Conservation (phyloP, 208 protist genomes). For the Leishmania mexicana region DNA sequence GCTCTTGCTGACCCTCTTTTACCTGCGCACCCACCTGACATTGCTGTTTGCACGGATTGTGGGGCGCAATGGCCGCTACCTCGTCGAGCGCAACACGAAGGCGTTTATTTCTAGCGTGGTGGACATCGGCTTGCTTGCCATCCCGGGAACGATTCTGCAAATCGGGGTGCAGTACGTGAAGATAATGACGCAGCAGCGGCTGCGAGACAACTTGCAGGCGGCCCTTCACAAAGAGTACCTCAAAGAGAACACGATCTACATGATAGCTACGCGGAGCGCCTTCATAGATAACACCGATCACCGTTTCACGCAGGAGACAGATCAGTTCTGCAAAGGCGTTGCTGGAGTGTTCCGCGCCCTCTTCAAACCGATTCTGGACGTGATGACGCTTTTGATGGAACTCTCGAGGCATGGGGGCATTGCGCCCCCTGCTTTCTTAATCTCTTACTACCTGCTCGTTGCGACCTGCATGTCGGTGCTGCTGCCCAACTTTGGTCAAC, state of each 20-base stretch:
- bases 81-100: slow-evolving; percentile 65
- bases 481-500: slow-evolving; percentile 73
- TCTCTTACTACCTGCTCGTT: slow-evolving; percentile 80
- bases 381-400: slow-evolving; percentile 68
- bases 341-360: slow-evolving; percentile 69
- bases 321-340: slow-evolving; percentile 78
- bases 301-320: slow-evolving; percentile 73
- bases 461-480: slow-evolving; percentile 52
- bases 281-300: slow-evolving; percentile 82
- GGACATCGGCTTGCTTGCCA: slow-evolving; percentile 65
- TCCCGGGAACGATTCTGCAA: slow-evolving; percentile 68
- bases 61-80: slow-evolving; percentile 50
- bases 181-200: slow-evolving; percentile 63
- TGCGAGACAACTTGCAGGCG: slow-evolving; percentile 67
- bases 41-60: slow-evolving; percentile 60
- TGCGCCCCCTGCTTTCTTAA: slow-evolving; percentile 52
- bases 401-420: slow-evolving; percentile 60
- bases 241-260: slow-evolving; percentile 53
- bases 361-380: slow-evolving; percentile 82
- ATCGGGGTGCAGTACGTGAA: slow-evolving; percentile 73
- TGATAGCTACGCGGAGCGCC: slow-evolving; percentile 47
- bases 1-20: slow-evolving; percentile 53
- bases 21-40: slow-evolving; percentile 50
- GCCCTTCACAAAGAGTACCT: slow-evolving; percentile 76
- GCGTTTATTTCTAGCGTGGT: slow-evolving; percentile 64